phyloP scores from a whole-genome alignment of 169 alveolate genomes.

The Plasmodium blacklocki region DNA sequence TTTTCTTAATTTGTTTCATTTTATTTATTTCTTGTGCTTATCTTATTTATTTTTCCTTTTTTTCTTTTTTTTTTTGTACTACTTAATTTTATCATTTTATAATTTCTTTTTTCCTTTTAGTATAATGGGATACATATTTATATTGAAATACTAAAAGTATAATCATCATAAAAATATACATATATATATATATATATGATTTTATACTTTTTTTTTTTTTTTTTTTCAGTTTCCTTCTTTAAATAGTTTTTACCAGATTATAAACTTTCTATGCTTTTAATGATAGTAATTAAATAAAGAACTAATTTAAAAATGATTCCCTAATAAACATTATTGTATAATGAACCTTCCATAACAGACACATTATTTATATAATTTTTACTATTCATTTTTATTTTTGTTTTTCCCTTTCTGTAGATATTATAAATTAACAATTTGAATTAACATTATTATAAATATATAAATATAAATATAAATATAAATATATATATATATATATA shows the following conservation, averaged over 20 bases:
- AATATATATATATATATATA: neutral
- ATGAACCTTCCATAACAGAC: neutral
- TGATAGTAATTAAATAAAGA: neutral
- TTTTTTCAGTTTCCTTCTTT: neutral
- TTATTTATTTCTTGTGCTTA: too few species aligned
- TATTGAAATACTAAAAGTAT: too few species aligned
- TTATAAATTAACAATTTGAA: neutral
- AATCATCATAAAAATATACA: too few species aligned
- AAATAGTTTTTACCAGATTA: neutral
- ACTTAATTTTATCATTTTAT: too few species aligned
- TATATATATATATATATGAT: neutral
- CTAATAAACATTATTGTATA: neutral
- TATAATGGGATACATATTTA: too few species aligned
- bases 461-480: neutral
- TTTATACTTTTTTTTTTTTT: too few species aligned
- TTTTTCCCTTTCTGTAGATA: neutral
- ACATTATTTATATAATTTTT: neutral
- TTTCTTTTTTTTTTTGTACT: too few species aligned
- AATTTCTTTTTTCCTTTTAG: too few species aligned
- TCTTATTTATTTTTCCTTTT: too few species aligned
- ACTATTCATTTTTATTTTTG: neutral
- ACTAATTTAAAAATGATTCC: too few species aligned
- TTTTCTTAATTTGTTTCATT: too few species aligned
- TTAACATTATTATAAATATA: slow-evolving; percentile 1
- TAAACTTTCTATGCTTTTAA: neutral